Conservation (phyloP, 2,329 filamentous ascomycete species). For the Penicillium sp. region DNA sequence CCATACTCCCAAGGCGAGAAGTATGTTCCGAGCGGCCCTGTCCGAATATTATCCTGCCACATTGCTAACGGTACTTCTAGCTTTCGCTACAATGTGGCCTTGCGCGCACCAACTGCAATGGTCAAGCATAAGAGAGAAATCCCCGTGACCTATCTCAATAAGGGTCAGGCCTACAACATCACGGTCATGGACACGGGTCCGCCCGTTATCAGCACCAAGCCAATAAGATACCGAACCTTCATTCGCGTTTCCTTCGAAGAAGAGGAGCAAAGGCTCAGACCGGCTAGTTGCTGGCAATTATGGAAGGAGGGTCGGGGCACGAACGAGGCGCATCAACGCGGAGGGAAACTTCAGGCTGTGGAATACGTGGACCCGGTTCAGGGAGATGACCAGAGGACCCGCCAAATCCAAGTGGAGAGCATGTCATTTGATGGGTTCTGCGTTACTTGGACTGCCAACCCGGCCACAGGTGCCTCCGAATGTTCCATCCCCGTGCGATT, state of each 20-base stretch:
- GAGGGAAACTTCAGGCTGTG: constrained; percentile 86
- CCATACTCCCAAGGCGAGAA: constrained; percentile 49
- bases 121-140: constrained; percentile 80
- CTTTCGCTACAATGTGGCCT: constrained; percentile 82
- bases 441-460: constrained; percentile 75
- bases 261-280: constrained; percentile 81
- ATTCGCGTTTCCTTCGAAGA: constrained; percentile 97
- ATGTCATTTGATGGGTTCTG: constrained; percentile 92
- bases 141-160: constrained; percentile 96
- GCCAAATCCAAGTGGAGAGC: constrained; percentile 64
- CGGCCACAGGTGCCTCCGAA: constrained; percentile 60
- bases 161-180: constrained; percentile 88
- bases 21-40: constrained; percentile 29
- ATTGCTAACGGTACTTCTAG: constrained; percentile 35
- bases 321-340: constrained; percentile 89
- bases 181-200: constrained; percentile 73
- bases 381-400: constrained; percentile 51
- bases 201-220: constrained; percentile 53
- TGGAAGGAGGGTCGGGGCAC: constrained; percentile 97
- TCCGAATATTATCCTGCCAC: neutral
- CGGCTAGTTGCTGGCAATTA: constrained; percentile 77
- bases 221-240: constrained; percentile 76
- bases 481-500: constrained; percentile 88
- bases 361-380: constrained; percentile 74
- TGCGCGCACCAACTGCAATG: constrained; percentile 96